A percentile compares a stretch with the other conserved stretches of the same genome.
Conservation (phyloP, 2,329 filamentous ascomycete genomes). For the Botrytis medusae region DNA sequence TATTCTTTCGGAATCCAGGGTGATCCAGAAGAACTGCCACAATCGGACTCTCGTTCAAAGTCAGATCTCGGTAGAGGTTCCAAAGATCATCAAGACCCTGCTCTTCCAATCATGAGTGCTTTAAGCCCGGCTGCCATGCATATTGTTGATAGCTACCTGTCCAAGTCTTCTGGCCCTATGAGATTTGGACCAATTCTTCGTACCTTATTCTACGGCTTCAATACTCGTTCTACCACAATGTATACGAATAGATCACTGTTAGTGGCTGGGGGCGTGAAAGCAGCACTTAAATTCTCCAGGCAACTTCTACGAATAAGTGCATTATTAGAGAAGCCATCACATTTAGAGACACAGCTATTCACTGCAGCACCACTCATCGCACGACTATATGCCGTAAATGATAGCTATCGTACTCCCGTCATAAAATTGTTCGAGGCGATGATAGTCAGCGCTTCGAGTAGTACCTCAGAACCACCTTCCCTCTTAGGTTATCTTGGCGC, state of each 20-base stretch:
- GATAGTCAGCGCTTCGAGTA: slow-evolving; percentile 66
- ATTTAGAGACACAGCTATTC: slow-evolving; percentile 77
- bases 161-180: slow-evolving; percentile 66
- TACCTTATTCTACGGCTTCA: slow-evolving; percentile 63
- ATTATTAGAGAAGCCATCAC: slow-evolving; percentile 60
- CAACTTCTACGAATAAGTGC: slow-evolving; percentile 70
- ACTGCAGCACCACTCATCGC: slow-evolving; percentile 75
- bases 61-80: neutral
- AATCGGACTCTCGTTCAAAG: slow-evolving; percentile 13
- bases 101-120: slow-evolving; percentile 32
- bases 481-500: slow-evolving; percentile 87
- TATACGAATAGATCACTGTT: slow-evolving; percentile 56
- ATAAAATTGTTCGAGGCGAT: slow-evolving; percentile 71
- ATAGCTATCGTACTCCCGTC: slow-evolving; percentile 63
- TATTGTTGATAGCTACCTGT: slow-evolving; percentile 74
- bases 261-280: slow-evolving; percentile 61
- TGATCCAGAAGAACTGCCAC: slow-evolving; percentile 45
- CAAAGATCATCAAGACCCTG: neutral
- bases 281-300: slow-evolving; percentile 65
- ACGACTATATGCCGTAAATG: slow-evolving; percentile 70
- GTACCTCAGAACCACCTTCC: slow-evolving; percentile 78
- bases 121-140: slow-evolving; percentile 74
- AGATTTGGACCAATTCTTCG: slow-evolving; percentile 75
- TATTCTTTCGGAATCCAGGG: slow-evolving; percentile 76
- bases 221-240: slow-evolving; percentile 59